phyloP scores from a whole-genome alignment of 352 stramenopile genomes.

The Globisporangium yorkense region DNA sequence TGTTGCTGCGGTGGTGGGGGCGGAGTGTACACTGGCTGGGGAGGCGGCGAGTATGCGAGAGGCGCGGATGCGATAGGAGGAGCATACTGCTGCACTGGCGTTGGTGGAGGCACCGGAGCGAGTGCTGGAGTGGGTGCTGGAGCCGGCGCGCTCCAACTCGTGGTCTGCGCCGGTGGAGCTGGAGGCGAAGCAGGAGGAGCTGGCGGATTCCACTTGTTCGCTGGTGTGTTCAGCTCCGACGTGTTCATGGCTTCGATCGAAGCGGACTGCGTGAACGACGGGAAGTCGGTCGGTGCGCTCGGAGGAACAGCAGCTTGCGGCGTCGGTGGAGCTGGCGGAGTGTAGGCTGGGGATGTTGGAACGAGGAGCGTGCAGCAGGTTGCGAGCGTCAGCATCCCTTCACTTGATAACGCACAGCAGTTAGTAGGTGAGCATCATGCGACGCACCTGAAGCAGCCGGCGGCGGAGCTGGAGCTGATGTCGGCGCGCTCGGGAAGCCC shows the following conservation, averaged over 20 bases:
- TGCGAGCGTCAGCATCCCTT: background rate
- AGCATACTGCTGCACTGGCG: background rate
- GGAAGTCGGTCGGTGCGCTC: constrained; percentile 22
- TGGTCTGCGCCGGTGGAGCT: constrained; percentile 1
- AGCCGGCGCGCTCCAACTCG: constrained; percentile 5
- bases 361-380: constrained; percentile 2
- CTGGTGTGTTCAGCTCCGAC: background rate
- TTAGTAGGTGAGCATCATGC: background rate
- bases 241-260: constrained; percentile 13
- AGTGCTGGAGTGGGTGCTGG: background rate
- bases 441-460: background rate
- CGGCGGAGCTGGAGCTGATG: background rate
- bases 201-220: constrained; percentile 10
- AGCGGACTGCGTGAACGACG: constrained; percentile 48
- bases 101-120: background rate
- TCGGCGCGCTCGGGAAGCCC: constrained; percentile 9
- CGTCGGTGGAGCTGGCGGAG: constrained; percentile 1
- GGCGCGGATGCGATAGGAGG: background rate
- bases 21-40: constrained; percentile 2
- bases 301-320: constrained; percentile 4
- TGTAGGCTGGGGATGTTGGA: constrained; percentile 3
- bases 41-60: background rate
- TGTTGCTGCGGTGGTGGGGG: constrained; percentile 1
- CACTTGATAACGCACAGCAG: background rate
- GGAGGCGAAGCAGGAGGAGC: background rate